phyloP scores from a whole-genome alignment of 2,329 filamentous ascomycete genomes.

The Fusarium nelsonii region DNA sequence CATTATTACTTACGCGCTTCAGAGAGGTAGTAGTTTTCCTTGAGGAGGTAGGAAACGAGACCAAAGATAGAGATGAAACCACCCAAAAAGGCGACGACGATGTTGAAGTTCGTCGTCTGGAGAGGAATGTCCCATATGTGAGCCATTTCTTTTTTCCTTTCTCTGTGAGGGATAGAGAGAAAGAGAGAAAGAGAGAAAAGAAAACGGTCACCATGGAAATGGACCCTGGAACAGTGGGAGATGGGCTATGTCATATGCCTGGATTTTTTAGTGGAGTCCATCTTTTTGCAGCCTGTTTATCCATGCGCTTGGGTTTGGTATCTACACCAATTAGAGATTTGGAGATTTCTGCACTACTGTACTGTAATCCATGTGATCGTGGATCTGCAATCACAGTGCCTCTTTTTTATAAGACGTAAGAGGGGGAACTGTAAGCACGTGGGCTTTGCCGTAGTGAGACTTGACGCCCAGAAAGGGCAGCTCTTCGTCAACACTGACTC shows the following conservation, averaged over 20 bases:
- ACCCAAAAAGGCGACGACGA: conserved; percentile 82
- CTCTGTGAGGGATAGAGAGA: not conserved
- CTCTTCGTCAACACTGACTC: not conserved
- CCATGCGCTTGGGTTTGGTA: not conserved
- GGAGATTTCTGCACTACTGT: not conserved
- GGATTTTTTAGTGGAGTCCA: not conserved
- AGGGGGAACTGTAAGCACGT: accelerated
- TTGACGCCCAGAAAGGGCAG: not conserved
- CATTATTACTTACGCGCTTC: conserved; percentile 78
- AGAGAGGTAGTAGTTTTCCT: conserved; percentile 91
- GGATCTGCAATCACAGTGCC: not conserved
- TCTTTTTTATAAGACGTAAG: not conserved
- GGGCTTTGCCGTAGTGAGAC: not conserved
- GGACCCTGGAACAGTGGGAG: too few relatives aligned
- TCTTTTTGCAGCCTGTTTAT: too few relatives aligned
- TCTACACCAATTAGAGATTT: not conserved
- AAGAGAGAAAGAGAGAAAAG: not conserved
- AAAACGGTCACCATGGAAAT: not conserved
- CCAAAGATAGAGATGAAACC: conserved; percentile 93
- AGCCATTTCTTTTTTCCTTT: conserved; percentile 10
- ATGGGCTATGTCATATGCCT: not conserved
- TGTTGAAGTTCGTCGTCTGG: conserved; percentile 82
- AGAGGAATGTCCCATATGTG: conserved; percentile 58
- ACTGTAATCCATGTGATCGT: not conserved
- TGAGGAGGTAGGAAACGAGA: conserved; percentile 87